Percentiles rank a stretch among this genome's conserved stretches.
Evolutionary conservation across 2,329 filamentous ascomycete species (phyloP).

Genomic region (Zymoseptoria pseudotritici): DNA sequence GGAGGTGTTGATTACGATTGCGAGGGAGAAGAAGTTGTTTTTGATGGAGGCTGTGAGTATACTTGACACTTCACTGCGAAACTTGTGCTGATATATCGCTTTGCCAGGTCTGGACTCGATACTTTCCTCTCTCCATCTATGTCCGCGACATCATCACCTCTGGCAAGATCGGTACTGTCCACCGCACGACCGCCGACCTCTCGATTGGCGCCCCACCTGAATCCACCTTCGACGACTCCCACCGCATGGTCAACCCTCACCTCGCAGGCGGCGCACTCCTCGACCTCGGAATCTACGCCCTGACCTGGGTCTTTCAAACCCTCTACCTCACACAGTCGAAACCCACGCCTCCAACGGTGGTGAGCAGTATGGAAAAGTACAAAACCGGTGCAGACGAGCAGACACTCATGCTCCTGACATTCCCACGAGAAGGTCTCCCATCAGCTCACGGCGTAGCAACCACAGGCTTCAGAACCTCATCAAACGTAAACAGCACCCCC

Average conservation of each 20-base stretch:
- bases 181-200: slow-evolving; percentile 51
- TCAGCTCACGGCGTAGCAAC: slow-evolving; percentile 59
- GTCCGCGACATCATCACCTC: slow-evolving; percentile 58
- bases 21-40: slow-evolving; percentile 62
- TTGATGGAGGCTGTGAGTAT: slow-evolving; percentile 57
- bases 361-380: slow-evolving; percentile 64
- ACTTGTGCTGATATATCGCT: slow-evolving; percentile 1
- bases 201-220: slow-evolving; percentile 56
- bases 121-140: slow-evolving; percentile 75
- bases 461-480: slow-evolving; percentile 55
- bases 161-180: slow-evolving; percentile 48
- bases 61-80: background rate
- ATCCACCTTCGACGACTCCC: slow-evolving; percentile 50
- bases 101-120: slow-evolving; percentile 68
- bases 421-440: slow-evolving; percentile 52
- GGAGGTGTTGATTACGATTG: slow-evolving; percentile 62
- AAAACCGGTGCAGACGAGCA: slow-evolving; percentile 68
- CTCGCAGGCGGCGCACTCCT: slow-evolving; percentile 76
- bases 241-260: slow-evolving; percentile 77
- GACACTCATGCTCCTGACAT: slow-evolving; percentile 70
- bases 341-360: slow-evolving; percentile 61
- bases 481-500: slow-evolving; percentile 57
- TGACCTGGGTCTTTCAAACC: slow-evolving; percentile 87
- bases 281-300: slow-evolving; percentile 79
- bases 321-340: slow-evolving; percentile 69